Conservation (phyloP, 1,284 basidiomycete genomes). For the Heliocybe sulcata region DNA sequence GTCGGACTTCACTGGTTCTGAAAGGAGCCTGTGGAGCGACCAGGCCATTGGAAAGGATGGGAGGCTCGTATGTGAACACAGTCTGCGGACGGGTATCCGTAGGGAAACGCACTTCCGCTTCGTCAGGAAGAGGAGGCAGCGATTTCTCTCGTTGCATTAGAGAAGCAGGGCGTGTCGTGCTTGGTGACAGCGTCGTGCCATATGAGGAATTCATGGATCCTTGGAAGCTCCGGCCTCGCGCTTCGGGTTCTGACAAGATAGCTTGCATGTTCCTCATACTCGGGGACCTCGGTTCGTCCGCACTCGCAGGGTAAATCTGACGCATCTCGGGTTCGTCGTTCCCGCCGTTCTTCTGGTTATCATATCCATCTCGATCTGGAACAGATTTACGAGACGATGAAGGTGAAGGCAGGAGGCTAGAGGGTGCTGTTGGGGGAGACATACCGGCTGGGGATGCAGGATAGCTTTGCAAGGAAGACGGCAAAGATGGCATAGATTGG, state of each 20-base stretch:
- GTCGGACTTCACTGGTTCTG: constrained; percentile 42
- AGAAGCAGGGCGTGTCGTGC: constrained; percentile 20
- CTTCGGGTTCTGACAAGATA: constrained; percentile 50
- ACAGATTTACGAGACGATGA: constrained; percentile 58
- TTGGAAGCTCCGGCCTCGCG: constrained; percentile 35
- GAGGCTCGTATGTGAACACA: constrained; percentile 53
- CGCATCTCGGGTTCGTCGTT: constrained; percentile 31
- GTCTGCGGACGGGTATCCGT: constrained; percentile 54
- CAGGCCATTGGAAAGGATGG: constrained; percentile 40
- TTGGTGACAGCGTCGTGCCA: constrained; percentile 22
- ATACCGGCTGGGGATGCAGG: constrained; percentile 45
- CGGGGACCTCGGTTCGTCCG: constrained; percentile 22
- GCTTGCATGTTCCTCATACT: constrained; percentile 36
- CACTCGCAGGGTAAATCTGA: constrained; percentile 16
- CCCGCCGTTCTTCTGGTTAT: constrained; percentile 31
- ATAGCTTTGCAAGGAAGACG: constrained; percentile 51
- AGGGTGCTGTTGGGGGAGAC: constrained; percentile 65
- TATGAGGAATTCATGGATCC: constrained; percentile 16
- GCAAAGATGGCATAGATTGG: constrained; percentile 64
- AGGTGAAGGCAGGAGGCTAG: constrained; percentile 66
- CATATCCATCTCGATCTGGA: constrained; percentile 42
- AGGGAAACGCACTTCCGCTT: constrained; percentile 35
- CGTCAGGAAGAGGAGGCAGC: constrained; percentile 66
- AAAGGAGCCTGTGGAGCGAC: constrained; percentile 59
- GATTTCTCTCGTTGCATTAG: constrained; percentile 59